Evolutionary conservation across 495 filamentous ascomycete species (phyloP).

Genomic region (Annulohypoxylon stygium): DNA sequence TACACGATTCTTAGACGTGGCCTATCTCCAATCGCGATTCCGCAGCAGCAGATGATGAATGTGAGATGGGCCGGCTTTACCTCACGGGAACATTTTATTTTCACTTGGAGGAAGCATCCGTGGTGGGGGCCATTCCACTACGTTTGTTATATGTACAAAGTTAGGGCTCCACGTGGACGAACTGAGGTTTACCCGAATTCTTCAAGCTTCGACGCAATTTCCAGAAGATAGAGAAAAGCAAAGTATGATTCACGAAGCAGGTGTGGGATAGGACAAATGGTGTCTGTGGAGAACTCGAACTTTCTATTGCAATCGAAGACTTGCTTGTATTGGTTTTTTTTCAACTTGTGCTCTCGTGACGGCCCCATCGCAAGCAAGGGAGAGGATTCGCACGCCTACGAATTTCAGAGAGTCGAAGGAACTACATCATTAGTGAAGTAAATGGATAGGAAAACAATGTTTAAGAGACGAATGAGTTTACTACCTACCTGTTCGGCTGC

Average conservation of each 20-base stretch:
- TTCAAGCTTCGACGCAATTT: conserved; percentile 33
- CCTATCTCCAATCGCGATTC: conserved; percentile 16
- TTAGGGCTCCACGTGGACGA: conserved; percentile 35
- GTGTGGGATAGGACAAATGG: conserved; percentile 22
- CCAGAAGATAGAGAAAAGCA: conserved; percentile 39
- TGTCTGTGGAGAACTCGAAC: conserved; percentile 23
- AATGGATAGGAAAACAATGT: conserved; percentile 46
- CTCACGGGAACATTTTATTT: conserved; percentile 39
- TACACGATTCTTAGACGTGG: conserved; percentile 47
- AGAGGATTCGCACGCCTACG: conserved; percentile 19
- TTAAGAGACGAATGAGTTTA: conserved; percentile 43
- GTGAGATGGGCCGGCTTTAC: conserved; percentile 35
- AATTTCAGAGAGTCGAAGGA: conserved; percentile 13
- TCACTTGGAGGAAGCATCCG: conserved; percentile 37
- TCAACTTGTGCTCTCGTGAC: conserved; percentile 24
- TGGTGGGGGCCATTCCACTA: conserved; percentile 25
- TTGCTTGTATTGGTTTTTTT: conserved; percentile 34
- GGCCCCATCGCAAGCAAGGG: conserved; percentile 36
- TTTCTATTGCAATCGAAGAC: conserved; percentile 24
- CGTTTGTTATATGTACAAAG: conserved; percentile 45
- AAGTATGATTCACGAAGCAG: conserved; percentile 26
- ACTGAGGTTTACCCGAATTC: conserved; percentile 29
- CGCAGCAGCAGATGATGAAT: conserved; percentile 22
- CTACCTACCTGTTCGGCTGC: neutral
- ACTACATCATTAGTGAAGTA: conserved; percentile 37